Evolutionary conservation across 2,329 filamentous ascomycete genomes (phyloP).

Genomic region (Pseudogymnoascus pannorum): DNA sequence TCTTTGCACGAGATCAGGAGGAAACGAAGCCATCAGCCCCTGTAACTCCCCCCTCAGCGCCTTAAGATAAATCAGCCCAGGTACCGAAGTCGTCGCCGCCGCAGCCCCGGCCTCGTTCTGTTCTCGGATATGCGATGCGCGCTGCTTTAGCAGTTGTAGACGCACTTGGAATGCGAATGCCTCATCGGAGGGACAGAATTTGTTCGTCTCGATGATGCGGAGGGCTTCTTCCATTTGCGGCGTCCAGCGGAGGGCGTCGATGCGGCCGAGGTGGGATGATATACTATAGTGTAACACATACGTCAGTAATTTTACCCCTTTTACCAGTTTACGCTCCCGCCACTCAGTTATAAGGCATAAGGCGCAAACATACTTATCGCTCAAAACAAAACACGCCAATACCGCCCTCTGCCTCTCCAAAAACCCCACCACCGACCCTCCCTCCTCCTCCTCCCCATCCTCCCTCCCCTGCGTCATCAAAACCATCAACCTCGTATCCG

Average conservation of each 20-base stretch:
- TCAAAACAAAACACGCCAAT: conserved; percentile 28
- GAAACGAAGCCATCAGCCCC: conserved; percentile 27
- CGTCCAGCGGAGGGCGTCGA: conserved; percentile 21
- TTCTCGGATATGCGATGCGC: conserved; percentile 26
- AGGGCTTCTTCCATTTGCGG: conserved; percentile 31
- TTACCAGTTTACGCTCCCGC: background rate
- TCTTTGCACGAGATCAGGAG: conserved; percentile 18
- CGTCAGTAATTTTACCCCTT: background rate
- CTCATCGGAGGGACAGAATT: conserved; percentile 25
- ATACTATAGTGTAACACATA: conserved; percentile 21
- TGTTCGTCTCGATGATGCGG: conserved; percentile 22
- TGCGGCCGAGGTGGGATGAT: conserved; percentile 30
- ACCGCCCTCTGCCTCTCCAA: conserved; percentile 27
- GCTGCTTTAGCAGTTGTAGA: conserved; percentile 31
- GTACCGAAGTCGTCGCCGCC: conserved; percentile 13
- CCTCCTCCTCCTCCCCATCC: conserved; percentile 8
- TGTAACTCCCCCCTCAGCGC: conserved; percentile 27
- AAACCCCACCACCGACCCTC: conserved; percentile 16
- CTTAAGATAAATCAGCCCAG: conserved; percentile 26
- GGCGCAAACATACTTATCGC: conserved; percentile 23
- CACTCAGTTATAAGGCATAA: too few species aligned
- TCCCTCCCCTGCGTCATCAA: conserved; percentile 23
- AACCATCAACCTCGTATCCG: conserved; percentile 28
- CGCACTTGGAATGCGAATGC: conserved; percentile 31
- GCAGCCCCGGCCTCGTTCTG: conserved; percentile 22